Base-by-base conservation (phyloP, 345 rosid genomes). In the Noccaea caerulescens region DNA sequence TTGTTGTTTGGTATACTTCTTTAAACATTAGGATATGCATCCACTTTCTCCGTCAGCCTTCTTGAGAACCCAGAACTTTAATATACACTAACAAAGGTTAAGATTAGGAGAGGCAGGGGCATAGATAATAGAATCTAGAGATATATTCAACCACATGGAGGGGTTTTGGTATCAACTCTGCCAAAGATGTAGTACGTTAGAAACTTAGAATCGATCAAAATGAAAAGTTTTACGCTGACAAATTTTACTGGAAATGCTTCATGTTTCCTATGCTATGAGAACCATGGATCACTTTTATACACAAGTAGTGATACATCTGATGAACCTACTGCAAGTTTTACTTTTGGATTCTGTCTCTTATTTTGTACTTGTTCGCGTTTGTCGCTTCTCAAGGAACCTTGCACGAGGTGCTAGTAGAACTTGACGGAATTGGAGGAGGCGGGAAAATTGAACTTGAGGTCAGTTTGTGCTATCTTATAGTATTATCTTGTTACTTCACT, bases 351-450 rank as follows among this genome's bases (percentile, higher is more conserved):
- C 36, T 45, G 51, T 46, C 30, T 54, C 45, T 60, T 60, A 37
- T 30, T 30, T n/a, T 68, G 4, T 44, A 53, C 30, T 63, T 44
- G 8, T 45, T 54, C 10, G 1, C 10, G 1, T 14, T 36, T 68
- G 32, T 53, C 8, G 16, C 50, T 79, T 76, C 75, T 45, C 66
- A 72, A 93, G 98, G 98, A 70, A 77, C 84, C 64, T 58, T 71
- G 74, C 91, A 90, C 58, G 84, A 88, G 76, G 65, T 87, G 72
- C 72, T 84, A 71, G 82, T 88, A 66, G 92, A 93, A 76, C 82
- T 93, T 84, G 97, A 90, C 80, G 97, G 98, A 59, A 93, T 90
- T 86, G 98, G 97, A 46, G 90, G 98, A 52, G 98, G 98, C 57
- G 98, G 98, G 63, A 88, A 84, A 81, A 68, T 93, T 79, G 83